phyloP scores from a whole-genome alignment of 768 basidiomycete species.

The Calocera viscosa region DNA sequence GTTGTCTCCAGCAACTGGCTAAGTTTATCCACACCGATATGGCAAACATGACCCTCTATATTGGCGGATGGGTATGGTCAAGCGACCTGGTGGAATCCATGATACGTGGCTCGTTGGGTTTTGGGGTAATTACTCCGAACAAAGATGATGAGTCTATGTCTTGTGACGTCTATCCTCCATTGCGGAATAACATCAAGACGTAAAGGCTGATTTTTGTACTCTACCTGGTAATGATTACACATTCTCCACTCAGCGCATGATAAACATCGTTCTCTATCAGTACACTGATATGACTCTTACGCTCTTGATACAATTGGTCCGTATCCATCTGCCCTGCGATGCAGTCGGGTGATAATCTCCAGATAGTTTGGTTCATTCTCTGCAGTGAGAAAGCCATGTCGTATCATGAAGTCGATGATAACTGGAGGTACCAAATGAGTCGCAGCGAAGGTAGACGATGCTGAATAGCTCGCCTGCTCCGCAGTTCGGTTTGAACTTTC shows the following conservation, averaged over 20 bases:
- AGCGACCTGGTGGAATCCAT: too few relatives aligned
- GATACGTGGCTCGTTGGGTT: too few relatives aligned
- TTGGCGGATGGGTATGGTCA: too few relatives aligned
- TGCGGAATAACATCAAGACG: too few relatives aligned
- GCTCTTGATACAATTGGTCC: not conserved
- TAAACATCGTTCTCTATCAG: too few relatives aligned
- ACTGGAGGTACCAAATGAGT: slow-evolving; percentile 35
- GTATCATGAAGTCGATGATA: slow-evolving; percentile 77
- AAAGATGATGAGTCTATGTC: not conserved
- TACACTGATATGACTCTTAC: not conserved
- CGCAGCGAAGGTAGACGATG: not conserved
- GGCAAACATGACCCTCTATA: too few relatives aligned
- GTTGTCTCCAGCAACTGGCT: too few relatives aligned
- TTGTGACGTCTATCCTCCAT: not conserved
- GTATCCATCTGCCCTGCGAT: slow-evolving; percentile 32
- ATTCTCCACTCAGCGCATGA: too few relatives aligned
- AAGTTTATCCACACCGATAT: too few relatives aligned
- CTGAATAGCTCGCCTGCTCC: slow-evolving; percentile 47
- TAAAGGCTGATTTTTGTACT: too few relatives aligned
- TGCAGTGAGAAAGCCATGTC: slow-evolving; percentile 72
- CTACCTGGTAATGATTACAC: too few relatives aligned
- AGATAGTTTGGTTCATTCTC: slow-evolving; percentile 77
- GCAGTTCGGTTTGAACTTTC: slow-evolving; percentile 87
- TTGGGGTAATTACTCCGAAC: too few relatives aligned
- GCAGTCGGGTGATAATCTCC: slow-evolving; percentile 64